Conservation (phyloP, 345 rosid species). For the Moringa oleifera region DNA sequence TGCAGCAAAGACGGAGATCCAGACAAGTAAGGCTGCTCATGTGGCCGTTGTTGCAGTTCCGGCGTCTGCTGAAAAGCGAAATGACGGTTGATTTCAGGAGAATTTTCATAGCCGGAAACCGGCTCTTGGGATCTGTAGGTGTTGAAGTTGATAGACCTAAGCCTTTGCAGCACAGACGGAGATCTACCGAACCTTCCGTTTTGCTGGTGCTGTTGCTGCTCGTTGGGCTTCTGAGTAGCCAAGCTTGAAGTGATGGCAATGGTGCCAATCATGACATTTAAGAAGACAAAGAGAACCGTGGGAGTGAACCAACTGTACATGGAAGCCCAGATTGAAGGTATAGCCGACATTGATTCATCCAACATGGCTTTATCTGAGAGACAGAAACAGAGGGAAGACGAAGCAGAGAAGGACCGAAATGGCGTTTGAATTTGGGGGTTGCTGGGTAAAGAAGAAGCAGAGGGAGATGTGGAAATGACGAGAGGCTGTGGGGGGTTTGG, state of each 20-base stretch:
- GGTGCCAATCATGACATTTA: constrained; percentile 71
- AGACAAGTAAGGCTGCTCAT: constrained; percentile 18
- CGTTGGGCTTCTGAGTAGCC: constrained; percentile 25
- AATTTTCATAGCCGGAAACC: constrained; percentile 22
- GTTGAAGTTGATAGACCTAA: constrained; percentile 57
- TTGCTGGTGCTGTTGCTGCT: constrained; percentile 11
- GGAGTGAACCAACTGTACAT: constrained; percentile 81
- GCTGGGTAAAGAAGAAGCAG: no score
- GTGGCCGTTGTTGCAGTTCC: constrained; percentile 18
- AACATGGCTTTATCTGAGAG: constrained; percentile 30
- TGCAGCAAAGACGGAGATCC: constrained; percentile 74
- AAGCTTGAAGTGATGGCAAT: constrained; percentile 54
- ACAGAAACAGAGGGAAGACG: neutral
- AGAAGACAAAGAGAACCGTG: constrained; percentile 61
- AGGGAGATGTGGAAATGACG: neutral
- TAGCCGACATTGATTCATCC: constrained; percentile 33
- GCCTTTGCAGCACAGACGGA: constrained; percentile 64
- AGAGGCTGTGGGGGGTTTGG: neutral
- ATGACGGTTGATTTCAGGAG: constrained; percentile 31
- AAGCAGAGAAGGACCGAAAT: neutral
- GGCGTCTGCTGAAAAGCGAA: constrained; percentile 22
- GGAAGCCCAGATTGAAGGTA: constrained; percentile 56
- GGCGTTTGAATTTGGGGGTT: neutral
- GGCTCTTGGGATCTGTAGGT: constrained; percentile 37
- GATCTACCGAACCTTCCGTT: constrained; percentile 38